A percentile compares a stretch with the other conserved stretches of the same genome.
Evolutionary conservation across 176 grass and related monocot genomes (phyloP).

Genomic region (Miscanthus lutarioriparius): DNA sequence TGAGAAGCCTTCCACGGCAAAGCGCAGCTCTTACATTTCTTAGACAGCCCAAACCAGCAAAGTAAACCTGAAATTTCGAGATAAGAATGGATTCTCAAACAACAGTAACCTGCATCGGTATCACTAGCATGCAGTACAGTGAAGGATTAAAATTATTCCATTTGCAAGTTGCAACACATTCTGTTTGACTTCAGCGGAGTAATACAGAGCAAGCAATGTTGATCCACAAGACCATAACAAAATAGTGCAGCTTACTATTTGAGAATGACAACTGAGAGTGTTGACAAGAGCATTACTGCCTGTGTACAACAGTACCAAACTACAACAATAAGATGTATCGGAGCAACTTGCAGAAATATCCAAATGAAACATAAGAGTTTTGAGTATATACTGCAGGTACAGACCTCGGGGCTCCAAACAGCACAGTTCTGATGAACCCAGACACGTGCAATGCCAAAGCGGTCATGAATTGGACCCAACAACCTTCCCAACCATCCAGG

Average conservation of each 20-base stretch:
- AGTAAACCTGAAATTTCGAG: conserved; percentile 89
- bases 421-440: conserved; percentile 99
- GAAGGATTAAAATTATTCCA: conserved; percentile 8
- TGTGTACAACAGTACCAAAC: conserved; percentile 22
- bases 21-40: conserved; percentile 95
- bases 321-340: background rate
- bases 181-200: conserved; percentile 14
- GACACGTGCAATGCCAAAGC: conserved; percentile 78
- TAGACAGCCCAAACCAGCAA: conserved; percentile 90
- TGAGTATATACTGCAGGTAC: conserved; percentile 16
- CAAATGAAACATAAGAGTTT: conserved; percentile 1
- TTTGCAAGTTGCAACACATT: conserved; percentile 13
- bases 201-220: conserved; percentile 24
- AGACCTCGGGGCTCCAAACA: conserved; percentile 94
- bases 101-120: conserved; percentile 2
- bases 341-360: conserved; percentile 7
- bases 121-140: conserved; percentile 24
- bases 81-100: conserved; percentile 19
- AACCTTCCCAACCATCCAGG: conserved; percentile 89
- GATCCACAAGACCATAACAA: conserved; percentile 7
- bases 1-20: conserved; percentile 85
- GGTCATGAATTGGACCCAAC: conserved; percentile 88
- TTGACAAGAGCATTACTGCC: background rate
- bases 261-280: conserved; percentile 8
- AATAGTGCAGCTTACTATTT: conserved; percentile 10